These are phyloP conservation scores for Backusella morwellensis DNA, from an alignment of 192 early-diverging fungal genomes.

Conservation along the genomic window DNA sequence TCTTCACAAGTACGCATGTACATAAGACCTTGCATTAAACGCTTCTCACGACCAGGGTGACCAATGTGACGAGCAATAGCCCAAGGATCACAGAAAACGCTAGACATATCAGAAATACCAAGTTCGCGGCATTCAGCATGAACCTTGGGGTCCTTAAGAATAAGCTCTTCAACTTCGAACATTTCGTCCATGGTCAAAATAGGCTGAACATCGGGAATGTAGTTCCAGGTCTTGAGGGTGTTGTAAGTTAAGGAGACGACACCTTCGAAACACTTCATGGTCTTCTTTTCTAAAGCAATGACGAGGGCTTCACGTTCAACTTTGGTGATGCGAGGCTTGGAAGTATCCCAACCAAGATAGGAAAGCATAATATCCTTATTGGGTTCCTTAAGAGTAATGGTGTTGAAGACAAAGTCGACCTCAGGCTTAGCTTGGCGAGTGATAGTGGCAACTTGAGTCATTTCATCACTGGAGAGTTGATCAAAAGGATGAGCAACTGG, in stretches of 20 bases:
- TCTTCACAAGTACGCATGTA: slow-evolving; percentile 40
- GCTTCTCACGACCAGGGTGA: slow-evolving; percentile 19
- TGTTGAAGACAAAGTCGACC: slow-evolving; percentile 34
- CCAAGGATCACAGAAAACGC: slow-evolving; percentile 38
- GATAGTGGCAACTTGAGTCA: slow-evolving; percentile 24
- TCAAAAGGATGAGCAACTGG: slow-evolving; percentile 33
- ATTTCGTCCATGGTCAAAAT: slow-evolving; percentile 40
- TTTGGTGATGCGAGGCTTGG: slow-evolving; percentile 7
- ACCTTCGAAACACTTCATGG: slow-evolving; percentile 27
- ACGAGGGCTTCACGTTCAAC: slow-evolving; percentile 38
- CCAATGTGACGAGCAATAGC: slow-evolving; percentile 32
- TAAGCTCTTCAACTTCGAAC: slow-evolving; percentile 33
- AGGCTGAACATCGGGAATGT: slow-evolving; percentile 39
- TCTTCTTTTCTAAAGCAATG: slow-evolving; percentile 25
- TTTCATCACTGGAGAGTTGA: slow-evolving; percentile 34
- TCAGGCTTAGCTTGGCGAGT: slow-evolving; percentile 17
- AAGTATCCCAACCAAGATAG: slow-evolving; percentile 34
- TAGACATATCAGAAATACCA: slow-evolving; percentile 38
- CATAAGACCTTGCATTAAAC: slow-evolving; percentile 38
- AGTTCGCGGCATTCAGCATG: slow-evolving; percentile 34
- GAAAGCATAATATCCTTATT: slow-evolving; percentile 31
- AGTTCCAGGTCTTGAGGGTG: slow-evolving; percentile 18
- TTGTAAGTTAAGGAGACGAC: slow-evolving; percentile 26
- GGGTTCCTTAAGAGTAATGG: slow-evolving; percentile 41
- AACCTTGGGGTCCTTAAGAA: slow-evolving; percentile 26